phyloP scores from a whole-genome alignment of 2,329 filamentous ascomycete species.

The Aspergillus felis region DNA sequence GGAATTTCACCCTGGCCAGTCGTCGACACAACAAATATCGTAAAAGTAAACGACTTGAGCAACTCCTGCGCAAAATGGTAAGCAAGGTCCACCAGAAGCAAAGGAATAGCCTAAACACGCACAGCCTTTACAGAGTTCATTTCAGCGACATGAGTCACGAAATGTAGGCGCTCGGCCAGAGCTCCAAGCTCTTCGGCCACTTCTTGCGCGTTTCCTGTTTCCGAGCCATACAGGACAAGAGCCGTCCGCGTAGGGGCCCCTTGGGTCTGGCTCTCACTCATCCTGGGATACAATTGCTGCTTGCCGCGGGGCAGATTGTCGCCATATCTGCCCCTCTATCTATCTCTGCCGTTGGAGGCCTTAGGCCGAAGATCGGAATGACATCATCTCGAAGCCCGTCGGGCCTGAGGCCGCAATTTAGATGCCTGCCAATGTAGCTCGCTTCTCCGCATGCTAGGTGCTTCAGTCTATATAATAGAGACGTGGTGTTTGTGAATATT shows the following conservation, averaged over 20 bases:
- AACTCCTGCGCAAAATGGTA: slow-evolving; percentile 21
- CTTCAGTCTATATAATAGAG: not conserved
- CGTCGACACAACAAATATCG: slow-evolving; percentile 78
- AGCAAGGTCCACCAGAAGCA: not conserved
- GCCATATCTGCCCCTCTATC: slow-evolving; percentile 6
- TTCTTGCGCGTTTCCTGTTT: slow-evolving; percentile 92
- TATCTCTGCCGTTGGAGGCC: slow-evolving; percentile 14
- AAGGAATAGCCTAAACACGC: slow-evolving; percentile 31
- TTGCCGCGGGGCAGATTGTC: slow-evolving; percentile 1
- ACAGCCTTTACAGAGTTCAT: slow-evolving; percentile 74
- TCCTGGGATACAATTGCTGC: slow-evolving; percentile 13
- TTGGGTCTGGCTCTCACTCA: slow-evolving; percentile 18
- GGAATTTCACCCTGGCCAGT: slow-evolving; percentile 94
- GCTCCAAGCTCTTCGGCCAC: slow-evolving; percentile 79
- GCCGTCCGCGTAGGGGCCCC: slow-evolving; percentile 41
- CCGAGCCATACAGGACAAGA: slow-evolving; percentile 85
- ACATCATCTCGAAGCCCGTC: slow-evolving; percentile 23
- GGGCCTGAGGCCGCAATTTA: not conserved
- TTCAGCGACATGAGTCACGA: slow-evolving; percentile 69
- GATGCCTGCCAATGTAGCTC: not conserved
- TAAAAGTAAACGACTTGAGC: slow-evolving; percentile 34
- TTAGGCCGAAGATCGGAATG: slow-evolving; percentile 21
- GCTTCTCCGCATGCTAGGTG: not conserved
- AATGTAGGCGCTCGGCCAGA: slow-evolving; percentile 71
- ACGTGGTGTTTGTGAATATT: no score